phyloP scores from a whole-genome alignment of 164 flowering plant species.

The Magnolia officinalis region DNA sequence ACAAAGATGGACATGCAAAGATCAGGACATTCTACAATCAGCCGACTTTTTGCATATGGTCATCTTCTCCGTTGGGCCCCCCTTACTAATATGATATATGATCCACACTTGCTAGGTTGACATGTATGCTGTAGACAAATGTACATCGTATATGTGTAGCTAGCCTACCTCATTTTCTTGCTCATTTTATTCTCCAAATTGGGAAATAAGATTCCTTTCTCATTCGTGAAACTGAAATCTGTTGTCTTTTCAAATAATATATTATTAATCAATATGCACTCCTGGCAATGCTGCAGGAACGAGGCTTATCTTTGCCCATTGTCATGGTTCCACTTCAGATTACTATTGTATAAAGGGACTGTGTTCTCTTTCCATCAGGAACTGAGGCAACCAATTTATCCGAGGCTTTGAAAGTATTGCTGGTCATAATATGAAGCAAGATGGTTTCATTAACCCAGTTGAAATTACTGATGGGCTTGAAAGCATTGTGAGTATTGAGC shows the following conservation, averaged over 20 bases:
- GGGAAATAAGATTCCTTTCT: too few species aligned
- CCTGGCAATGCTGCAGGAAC: not conserved
- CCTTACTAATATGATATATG: too few species aligned
- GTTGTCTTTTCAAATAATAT: not conserved
- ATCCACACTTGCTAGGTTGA: too few species aligned
- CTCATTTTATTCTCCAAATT: too few species aligned
- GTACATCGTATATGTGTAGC: too few species aligned
- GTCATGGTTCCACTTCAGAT: not conserved
- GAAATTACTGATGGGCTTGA: conserved; percentile 2
- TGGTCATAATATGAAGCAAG: conserved; percentile 2
- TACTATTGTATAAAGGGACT: not conserved
- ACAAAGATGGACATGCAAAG: too few species aligned
- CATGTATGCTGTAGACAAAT: too few species aligned
- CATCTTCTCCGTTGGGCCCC: not conserved
- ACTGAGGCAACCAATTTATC: not conserved
- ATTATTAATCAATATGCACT: not conserved
- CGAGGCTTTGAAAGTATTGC: not conserved
- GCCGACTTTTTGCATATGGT: not conserved
- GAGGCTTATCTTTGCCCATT: not conserved
- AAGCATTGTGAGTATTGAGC: conserved; percentile 1
- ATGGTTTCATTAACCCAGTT: not conserved
- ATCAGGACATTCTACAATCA: too few species aligned
- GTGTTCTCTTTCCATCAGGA: conserved; percentile 1
- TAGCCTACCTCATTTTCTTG: too few species aligned
- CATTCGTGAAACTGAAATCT: too few species aligned